Conservation (phyloP, 139 green algal genomes). For the Dunaliella primolecta region DNA sequence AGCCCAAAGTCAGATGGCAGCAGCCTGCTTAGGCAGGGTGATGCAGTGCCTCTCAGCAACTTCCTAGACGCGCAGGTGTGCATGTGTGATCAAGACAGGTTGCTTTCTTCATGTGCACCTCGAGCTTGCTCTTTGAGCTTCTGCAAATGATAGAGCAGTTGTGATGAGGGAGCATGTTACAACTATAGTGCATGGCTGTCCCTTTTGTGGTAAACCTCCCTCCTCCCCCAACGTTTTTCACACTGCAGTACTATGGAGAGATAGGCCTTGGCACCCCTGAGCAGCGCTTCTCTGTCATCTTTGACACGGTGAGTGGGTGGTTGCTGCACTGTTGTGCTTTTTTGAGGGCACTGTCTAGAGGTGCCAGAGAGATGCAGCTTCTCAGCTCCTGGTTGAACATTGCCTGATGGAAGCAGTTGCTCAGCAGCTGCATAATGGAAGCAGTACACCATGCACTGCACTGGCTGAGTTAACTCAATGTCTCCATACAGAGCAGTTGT, state of each 20-base stretch:
- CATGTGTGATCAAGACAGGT: not conserved
- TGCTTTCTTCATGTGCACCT: too few relatives aligned
- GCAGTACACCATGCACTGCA: not conserved
- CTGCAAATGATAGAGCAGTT: not conserved
- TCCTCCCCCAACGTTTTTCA: not conserved
- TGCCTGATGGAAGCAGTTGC: too few relatives aligned
- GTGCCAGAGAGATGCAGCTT: too few relatives aligned
- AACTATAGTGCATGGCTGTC: not conserved
- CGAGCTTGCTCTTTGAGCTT: not conserved
- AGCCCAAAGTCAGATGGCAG: too few relatives aligned
- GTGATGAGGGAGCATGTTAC: not conserved
- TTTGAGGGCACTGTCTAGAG: not conserved
- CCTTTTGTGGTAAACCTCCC: not conserved
- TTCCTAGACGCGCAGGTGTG: constrained; percentile 71
- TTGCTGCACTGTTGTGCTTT: not conserved
- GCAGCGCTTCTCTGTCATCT: constrained; percentile 91
- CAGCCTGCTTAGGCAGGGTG: too few relatives aligned
- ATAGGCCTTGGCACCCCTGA: constrained; percentile 86
- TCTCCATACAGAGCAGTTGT: too few relatives aligned
- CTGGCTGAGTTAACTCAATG: too few relatives aligned
- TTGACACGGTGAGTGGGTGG: constrained; percentile 80
- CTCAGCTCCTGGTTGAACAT: too few relatives aligned
- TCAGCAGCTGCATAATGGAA: too few relatives aligned
- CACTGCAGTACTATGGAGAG: constrained; percentile 89
- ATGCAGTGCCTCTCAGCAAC: constrained; percentile 53